Evolutionary conservation across 306 rosid species (phyloP).

Genomic region (Betula pendula): DNA sequence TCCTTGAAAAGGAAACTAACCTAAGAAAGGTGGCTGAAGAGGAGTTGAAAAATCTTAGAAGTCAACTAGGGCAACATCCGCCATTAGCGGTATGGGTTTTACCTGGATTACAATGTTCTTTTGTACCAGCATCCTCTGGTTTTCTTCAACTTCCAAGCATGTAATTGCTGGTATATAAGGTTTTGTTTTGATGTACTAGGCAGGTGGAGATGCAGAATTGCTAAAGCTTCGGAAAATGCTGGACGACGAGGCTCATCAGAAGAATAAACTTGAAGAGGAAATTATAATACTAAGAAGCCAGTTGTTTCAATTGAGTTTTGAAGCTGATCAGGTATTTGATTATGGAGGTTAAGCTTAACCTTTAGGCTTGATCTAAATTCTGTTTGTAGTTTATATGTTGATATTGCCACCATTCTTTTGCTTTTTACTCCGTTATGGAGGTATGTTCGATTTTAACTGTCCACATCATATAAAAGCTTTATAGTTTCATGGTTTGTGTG

Average conservation of each 20-base stretch:
- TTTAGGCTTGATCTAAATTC: background rate
- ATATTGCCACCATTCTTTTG: slow-evolving; percentile 8
- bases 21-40: slow-evolving; percentile 72
- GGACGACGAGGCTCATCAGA: slow-evolving; percentile 78
- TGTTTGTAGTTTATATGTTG: slow-evolving; percentile 18
- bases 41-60: slow-evolving; percentile 57
- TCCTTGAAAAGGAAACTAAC: slow-evolving; percentile 67
- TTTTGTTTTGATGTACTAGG: slow-evolving; percentile 50
- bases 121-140: background rate
- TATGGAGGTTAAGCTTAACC: slow-evolving; percentile 7
- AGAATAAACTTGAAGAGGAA: slow-evolving; percentile 88
- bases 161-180: slow-evolving; percentile 31
- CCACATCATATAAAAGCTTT: background rate
- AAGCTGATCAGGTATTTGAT: slow-evolving; percentile 81
- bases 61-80: slow-evolving; percentile 47
- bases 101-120: slow-evolving; percentile 11
- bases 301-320: slow-evolving; percentile 74
- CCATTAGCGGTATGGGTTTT: slow-evolving; percentile 51
- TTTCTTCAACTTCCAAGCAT: slow-evolving; percentile 18
- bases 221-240: slow-evolving; percentile 54
- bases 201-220: slow-evolving; percentile 61
- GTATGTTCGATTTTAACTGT: background rate
- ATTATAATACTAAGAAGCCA: slow-evolving; percentile 76
- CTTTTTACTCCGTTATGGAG: background rate
- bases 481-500: slow-evolving; percentile 9